Evolutionary conservation across 2,329 filamentous ascomycete species (phyloP).

Genomic region (Dendryphion nanum): DNA sequence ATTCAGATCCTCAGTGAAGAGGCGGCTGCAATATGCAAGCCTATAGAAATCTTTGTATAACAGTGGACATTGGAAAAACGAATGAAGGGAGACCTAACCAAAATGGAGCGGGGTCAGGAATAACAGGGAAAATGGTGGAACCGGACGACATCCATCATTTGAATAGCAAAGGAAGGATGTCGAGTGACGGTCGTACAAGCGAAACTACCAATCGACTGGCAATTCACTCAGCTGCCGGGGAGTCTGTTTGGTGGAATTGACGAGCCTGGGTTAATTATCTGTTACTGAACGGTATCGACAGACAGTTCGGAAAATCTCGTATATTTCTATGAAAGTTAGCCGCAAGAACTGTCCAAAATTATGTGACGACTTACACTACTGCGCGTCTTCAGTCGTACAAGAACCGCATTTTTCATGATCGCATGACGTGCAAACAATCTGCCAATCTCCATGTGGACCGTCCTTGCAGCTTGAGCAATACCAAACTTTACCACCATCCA

Average conservation of each 20-base stretch:
- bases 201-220: neutral
- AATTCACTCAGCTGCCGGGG: neutral
- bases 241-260: neutral
- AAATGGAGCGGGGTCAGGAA: neutral
- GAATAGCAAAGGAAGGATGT: neutral
- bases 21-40: neutral
- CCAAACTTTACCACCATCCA: neutral
- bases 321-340: neutral
- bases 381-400: neutral
- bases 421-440: neutral
- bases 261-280: neutral
- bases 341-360: too few relatives aligned
- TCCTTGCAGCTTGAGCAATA: neutral
- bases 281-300: neutral
- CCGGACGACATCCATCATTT: neutral
- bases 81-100: neutral
- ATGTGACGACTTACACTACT: neutral
- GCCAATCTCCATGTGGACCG: neutral
- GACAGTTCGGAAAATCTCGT: too few relatives aligned
- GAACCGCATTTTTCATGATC: neutral
- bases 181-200: neutral
- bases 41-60: neutral
- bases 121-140: neutral
- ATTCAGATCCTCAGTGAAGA: slow-evolving; percentile 1
- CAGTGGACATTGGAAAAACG: neutral